A percentile compares a stretch with the other conserved stretches of the same genome.
Conservation (phyloP, 2,329 filamentous ascomycete species). For the Xylaria sp. region DNA sequence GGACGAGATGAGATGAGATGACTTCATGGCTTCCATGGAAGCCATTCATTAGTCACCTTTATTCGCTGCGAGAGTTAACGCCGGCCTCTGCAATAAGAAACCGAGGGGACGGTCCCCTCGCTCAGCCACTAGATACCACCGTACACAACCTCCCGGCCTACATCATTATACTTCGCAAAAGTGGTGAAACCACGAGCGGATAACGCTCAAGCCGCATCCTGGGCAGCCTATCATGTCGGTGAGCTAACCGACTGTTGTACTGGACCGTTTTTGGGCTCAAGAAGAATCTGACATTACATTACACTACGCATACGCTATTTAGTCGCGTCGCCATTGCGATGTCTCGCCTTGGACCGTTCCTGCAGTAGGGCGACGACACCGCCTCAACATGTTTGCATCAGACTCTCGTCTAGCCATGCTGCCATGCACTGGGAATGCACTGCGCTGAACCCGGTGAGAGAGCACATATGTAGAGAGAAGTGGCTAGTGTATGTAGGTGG, state of each 20-base stretch:
- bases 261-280: slow-evolving; percentile 27
- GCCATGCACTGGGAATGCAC: slow-evolving; percentile 14
- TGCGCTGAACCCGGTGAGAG: slow-evolving; percentile 6
- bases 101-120: slow-evolving; percentile 12
- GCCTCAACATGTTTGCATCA: slow-evolving; percentile 36
- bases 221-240: slow-evolving; percentile 31
- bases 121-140: slow-evolving; percentile 28
- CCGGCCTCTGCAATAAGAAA: background rate
- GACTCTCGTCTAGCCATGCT: slow-evolving; percentile 23
- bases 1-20: background rate
- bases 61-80: slow-evolving; percentile 3
- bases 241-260: slow-evolving; percentile 32
- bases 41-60: slow-evolving; percentile 19
- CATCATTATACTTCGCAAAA: slow-evolving; percentile 9
- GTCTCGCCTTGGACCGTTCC: slow-evolving; percentile 46
- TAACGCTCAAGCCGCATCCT: slow-evolving; percentile 30
- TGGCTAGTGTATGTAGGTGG: slow-evolving; percentile 10
- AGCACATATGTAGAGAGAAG: background rate
- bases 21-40: background rate
- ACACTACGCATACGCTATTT: background rate
- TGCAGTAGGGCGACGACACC: slow-evolving; percentile 46
- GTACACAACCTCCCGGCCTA: background rate
- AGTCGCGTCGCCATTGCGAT: slow-evolving; percentile 21
- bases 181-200: slow-evolving; percentile 27
- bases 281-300: slow-evolving; percentile 29